Percentiles rank a stretch among this genome's conserved stretches.
Conservation (phyloP, 2,329 filamentous ascomycete genomes). For the Cordyceps fumosorosea region DNA sequence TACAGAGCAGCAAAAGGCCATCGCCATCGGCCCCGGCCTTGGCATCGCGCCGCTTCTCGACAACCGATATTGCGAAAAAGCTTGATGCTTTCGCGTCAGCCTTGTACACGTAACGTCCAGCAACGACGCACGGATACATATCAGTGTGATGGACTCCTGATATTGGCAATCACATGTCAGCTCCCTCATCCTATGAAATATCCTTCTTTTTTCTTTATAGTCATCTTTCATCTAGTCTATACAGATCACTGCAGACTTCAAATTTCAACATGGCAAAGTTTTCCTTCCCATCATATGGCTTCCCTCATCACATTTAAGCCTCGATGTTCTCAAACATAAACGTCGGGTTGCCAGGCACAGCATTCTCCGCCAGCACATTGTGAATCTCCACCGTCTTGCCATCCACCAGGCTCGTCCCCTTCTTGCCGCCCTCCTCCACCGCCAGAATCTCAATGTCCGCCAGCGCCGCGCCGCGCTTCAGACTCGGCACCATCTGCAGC, state of each 20-base stretch:
- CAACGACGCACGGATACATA: no score
- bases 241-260: background rate
- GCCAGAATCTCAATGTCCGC: conserved; percentile 64
- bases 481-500: conserved; percentile 66
- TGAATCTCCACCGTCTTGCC: conserved; percentile 50
- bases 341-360: conserved; percentile 74
- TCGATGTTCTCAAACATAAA: conserved; percentile 81
- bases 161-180: background rate
- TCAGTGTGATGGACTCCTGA: no score
- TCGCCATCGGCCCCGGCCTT: background rate
- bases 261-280: background rate
- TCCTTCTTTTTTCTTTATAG: background rate
- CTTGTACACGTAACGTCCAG: background rate
- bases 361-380: conserved; percentile 57
- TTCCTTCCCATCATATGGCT: background rate
- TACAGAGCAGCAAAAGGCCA: no score
- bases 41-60: background rate
- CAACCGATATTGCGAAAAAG: background rate
- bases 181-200: background rate
- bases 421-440: conserved; percentile 65
- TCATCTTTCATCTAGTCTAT: background rate
- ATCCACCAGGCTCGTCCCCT: conserved; percentile 48
- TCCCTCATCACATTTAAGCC: conserved; percentile 20
- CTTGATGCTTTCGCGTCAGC: background rate
- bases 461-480: conserved; percentile 69